Percentiles rank a stretch among this genome's conserved stretches.
These are phyloP conservation scores for Boechera stricta DNA, from an alignment of 345 rosid species.

Conservation along the genomic window DNA sequence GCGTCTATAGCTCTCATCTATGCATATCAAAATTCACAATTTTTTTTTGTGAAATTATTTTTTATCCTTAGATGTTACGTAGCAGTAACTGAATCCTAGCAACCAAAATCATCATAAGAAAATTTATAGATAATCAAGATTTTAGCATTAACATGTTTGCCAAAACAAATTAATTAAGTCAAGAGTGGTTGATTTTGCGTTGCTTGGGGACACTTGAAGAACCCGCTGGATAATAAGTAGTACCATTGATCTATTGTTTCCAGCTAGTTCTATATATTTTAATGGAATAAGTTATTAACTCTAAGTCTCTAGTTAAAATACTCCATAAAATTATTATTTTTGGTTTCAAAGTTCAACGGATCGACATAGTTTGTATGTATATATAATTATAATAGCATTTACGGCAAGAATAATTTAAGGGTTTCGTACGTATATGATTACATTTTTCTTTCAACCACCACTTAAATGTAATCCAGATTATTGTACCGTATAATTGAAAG, in stretches of 20 bases:
- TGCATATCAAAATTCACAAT: background rate
- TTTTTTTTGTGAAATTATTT: background rate
- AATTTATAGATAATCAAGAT: background rate
- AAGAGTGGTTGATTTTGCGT: background rate
- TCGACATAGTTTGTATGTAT: too few relatives aligned
- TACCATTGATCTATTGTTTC: background rate
- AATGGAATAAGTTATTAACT: background rate
- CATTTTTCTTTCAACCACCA: background rate
- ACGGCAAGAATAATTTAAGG: background rate
- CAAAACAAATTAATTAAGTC: background rate
- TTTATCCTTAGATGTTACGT: background rate
- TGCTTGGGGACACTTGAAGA: background rate
- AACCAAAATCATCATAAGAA: background rate
- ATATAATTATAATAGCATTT: background rate
- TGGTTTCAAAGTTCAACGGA: slow-evolving; percentile 1
- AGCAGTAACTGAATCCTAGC: background rate
- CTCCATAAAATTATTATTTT: background rate
- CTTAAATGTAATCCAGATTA: background rate
- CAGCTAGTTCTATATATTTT: slow-evolving; percentile 6
- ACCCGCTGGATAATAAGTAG: background rate
- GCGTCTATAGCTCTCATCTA: background rate
- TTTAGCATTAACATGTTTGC: background rate
- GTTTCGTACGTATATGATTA: background rate
- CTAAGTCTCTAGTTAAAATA: background rate
- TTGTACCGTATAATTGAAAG: background rate